Evolutionary conservation across 768 basidiomycete genomes (phyloP).

Genomic region (Leucocoprinus sp.): DNA sequence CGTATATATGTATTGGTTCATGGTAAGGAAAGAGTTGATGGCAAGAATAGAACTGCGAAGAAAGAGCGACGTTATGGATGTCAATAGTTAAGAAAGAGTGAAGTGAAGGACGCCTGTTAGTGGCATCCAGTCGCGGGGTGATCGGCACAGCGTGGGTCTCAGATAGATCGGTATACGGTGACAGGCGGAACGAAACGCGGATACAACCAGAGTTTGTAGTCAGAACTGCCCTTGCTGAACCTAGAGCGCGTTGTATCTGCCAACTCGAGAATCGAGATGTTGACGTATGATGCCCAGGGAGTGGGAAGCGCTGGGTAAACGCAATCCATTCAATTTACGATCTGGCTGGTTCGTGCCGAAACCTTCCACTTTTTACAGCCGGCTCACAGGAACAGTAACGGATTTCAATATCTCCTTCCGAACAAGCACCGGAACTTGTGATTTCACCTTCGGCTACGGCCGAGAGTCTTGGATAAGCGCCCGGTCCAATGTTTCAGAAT

Average conservation of each 20-base stretch:
- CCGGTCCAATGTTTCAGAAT: slow-evolving; percentile 28
- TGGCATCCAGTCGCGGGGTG: slow-evolving; percentile 25
- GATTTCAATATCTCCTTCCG: slow-evolving; percentile 37
- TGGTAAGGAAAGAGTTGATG: slow-evolving; percentile 10
- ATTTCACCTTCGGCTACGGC: slow-evolving; percentile 44
- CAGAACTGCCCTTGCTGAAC: slow-evolving; percentile 28
- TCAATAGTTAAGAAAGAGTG: slow-evolving; percentile 12
- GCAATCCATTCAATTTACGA: slow-evolving; percentile 33
- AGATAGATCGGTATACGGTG: slow-evolving; percentile 29
- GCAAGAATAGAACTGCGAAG: slow-evolving; percentile 11
- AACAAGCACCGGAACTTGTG: slow-evolving; percentile 38
- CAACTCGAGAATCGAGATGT: slow-evolving; percentile 24
- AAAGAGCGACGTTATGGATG: slow-evolving; percentile 9
- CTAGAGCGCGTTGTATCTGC: slow-evolving; percentile 28
- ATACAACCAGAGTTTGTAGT: slow-evolving; percentile 28
- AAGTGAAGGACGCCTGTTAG: slow-evolving; percentile 14
- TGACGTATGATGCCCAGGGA: slow-evolving; percentile 40
- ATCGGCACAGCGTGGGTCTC: slow-evolving; percentile 36
- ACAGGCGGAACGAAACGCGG: slow-evolving; percentile 37
- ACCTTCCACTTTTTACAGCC: slow-evolving; percentile 34
- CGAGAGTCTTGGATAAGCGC: slow-evolving; percentile 27
- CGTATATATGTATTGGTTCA: slow-evolving; percentile 10
- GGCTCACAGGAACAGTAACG: slow-evolving; percentile 36
- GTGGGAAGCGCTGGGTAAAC: slow-evolving; percentile 24
- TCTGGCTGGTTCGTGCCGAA: slow-evolving; percentile 36